Percentiles rank a stretch among this genome's conserved stretches.
phyloP scores from a whole-genome alignment of 306 rosid species.

The Quercus suber region DNA sequence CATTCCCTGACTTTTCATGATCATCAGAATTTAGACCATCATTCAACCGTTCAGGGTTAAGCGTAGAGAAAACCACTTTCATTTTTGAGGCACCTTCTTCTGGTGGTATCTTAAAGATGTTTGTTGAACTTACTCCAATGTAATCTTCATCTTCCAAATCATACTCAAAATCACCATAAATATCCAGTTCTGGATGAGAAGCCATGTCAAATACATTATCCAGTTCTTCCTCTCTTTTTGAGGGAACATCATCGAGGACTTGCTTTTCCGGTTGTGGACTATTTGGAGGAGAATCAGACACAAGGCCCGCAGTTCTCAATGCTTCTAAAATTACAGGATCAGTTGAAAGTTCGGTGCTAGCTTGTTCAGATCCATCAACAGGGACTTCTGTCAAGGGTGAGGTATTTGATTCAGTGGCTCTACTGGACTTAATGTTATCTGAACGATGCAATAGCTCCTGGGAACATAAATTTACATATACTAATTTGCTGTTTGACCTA shows the following conservation, averaged over 20 bases:
- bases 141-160: conserved; percentile 88
- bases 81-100: conserved; percentile 66
- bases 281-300: conserved; percentile 81
- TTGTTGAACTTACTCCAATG: conserved; percentile 58
- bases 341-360: conserved; percentile 32
- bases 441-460: conserved; percentile 68
- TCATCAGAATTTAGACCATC: conserved; percentile 32
- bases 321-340: conserved; percentile 71
- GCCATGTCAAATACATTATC: conserved; percentile 71
- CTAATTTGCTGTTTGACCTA: conserved; percentile 81
- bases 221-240: conserved; percentile 42
- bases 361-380: conserved; percentile 40
- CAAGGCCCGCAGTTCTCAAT: conserved; percentile 84
- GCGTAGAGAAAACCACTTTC: conserved; percentile 80
- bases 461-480: conserved; percentile 82
- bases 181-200: conserved; percentile 74
- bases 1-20: conserved; percentile 31
- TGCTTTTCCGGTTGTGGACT: conserved; percentile 57
- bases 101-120: conserved; percentile 43
- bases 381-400: conserved; percentile 30
- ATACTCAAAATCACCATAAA: conserved; percentile 96
- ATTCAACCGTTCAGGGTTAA: conserved; percentile 43
- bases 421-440: conserved; percentile 43
- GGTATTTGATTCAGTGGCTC: conserved; percentile 32
- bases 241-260: conserved; percentile 31